phyloP scores from a whole-genome alignment of 139 green algal genomes.

The Chlorella vulgaris region DNA sequence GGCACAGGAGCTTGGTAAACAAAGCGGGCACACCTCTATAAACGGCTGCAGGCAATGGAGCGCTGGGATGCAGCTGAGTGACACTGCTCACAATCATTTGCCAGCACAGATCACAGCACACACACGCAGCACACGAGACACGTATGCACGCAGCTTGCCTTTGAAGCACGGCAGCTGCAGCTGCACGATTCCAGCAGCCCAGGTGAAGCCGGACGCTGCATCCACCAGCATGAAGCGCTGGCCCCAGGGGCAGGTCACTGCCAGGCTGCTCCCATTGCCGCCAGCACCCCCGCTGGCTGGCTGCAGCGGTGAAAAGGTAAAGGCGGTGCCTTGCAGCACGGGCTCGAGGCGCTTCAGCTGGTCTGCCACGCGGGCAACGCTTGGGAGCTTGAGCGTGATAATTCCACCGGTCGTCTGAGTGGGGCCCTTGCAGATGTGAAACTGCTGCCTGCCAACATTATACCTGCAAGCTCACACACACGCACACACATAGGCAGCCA shows the following conservation, averaged over 20 bases:
- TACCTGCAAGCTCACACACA: slow-evolving; percentile 9
- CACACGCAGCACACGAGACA: neutral
- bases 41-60: too few species aligned
- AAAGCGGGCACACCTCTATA: too few species aligned
- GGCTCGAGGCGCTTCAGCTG: neutral
- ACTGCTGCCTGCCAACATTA: slow-evolving; percentile 18
- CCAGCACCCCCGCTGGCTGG: neutral
- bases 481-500: neutral
- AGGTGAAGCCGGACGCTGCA: neutral
- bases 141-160: neutral
- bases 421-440: slow-evolving; percentile 16
- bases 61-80: too few species aligned
- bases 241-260: slow-evolving; percentile 11
- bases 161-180: slow-evolving; percentile 22
- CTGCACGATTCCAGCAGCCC: neutral
- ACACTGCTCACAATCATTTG: too few species aligned
- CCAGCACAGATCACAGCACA: too few species aligned
- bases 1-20: too few species aligned
- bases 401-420: neutral
- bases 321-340: neutral
- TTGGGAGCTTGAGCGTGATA: slow-evolving; percentile 6
- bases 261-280: neutral
- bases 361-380: neutral
- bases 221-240: slow-evolving; percentile 17
- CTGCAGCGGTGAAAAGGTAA: neutral